Base-by-base conservation (phyloP, 106 monocot genomes). In the Acanthochlamys bracteata region DNA sequence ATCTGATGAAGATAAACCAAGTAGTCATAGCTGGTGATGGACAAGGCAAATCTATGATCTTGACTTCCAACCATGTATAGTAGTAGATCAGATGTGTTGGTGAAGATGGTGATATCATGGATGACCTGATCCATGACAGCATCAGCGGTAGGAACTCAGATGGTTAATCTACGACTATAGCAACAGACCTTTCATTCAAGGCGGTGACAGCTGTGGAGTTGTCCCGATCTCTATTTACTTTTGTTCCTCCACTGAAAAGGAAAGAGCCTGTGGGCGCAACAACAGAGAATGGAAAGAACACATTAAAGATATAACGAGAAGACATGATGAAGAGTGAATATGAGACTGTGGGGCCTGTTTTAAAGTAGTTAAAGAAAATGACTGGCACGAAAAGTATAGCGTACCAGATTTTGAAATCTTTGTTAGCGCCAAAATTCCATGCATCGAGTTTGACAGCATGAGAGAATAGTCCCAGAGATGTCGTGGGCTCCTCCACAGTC, bases 261-360 rank as follows among this genome's bases (percentile, higher is more conserved):
- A 40, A 55, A 39, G 52, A n/a, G 4, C 16, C 3, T 20, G 11
- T n/a, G 46, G 47, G 26, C 53, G 52, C 12, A 45, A 10, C 14
- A 8, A 40, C 12, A 49, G 39, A 19, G 39, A 21, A 40, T 10
- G 23, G 27, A 66, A 7, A 55, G 33, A 33, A 66, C 17, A 25
- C 20, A 66, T 1, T 0, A 39, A 39, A n/a, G 39, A 13, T 39
- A 66, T 16, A 53, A 10, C 14, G 33, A 55, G 33, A 25, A 66
- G 54, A 54, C 53, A 55, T 1, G 53, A 33, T 53, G 54, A 66
- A 66, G 54, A 66, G 54, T 53, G 54, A 10, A 14, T 16, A 4
- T 1, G 24, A 49, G 54, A 7, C 8, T 39, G 53, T 21, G 66
- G 27, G 26, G 61, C 12, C 14, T 27, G 15, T 17, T 4, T 59